Conservation (phyloP, 441 rosid genomes). For the Jatropha multifida region DNA sequence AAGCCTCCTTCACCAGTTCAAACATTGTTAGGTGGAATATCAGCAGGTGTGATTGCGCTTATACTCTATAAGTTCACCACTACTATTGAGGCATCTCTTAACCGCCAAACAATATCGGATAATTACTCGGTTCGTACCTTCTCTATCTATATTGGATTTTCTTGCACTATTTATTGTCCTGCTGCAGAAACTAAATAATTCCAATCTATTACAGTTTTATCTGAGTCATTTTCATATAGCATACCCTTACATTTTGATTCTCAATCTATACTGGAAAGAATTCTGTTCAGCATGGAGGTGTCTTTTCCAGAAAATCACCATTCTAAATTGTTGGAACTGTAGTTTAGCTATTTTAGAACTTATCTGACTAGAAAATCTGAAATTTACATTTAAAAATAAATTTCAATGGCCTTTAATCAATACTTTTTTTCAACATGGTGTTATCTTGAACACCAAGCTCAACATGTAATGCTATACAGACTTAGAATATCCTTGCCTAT, state of each 20-base stretch:
- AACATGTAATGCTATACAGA: too few species aligned
- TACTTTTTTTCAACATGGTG: too few species aligned
- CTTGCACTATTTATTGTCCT: not conserved
- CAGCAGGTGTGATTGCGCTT: constrained; percentile 78
- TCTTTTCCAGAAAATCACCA: too few species aligned
- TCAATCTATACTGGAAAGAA: not conserved
- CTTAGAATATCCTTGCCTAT: not conserved
- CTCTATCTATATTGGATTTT: not conserved
- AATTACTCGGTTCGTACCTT: constrained; percentile 60
- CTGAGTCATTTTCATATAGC: not conserved
- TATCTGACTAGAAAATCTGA: too few species aligned
- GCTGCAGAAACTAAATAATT: not conserved
- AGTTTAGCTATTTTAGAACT: too few species aligned
- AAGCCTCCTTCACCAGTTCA: constrained; percentile 67
- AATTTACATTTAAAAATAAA: too few species aligned
- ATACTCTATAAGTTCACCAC: constrained; percentile 79
- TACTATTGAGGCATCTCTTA: constrained; percentile 70
- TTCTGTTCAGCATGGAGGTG: too few species aligned
- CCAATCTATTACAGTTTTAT: not conserved
- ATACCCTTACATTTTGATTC: not conserved
- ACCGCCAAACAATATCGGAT: constrained; percentile 75
- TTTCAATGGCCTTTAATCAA: too few species aligned
- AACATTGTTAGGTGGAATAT: constrained; percentile 69
- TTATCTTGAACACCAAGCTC: too few species aligned
- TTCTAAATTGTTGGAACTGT: too few species aligned